Percentiles rank a stretch among this genome's conserved stretches.
Conservation (phyloP, 225 moss, liverwort and hornwort species). For the Thuidium tamariscinum region DNA sequence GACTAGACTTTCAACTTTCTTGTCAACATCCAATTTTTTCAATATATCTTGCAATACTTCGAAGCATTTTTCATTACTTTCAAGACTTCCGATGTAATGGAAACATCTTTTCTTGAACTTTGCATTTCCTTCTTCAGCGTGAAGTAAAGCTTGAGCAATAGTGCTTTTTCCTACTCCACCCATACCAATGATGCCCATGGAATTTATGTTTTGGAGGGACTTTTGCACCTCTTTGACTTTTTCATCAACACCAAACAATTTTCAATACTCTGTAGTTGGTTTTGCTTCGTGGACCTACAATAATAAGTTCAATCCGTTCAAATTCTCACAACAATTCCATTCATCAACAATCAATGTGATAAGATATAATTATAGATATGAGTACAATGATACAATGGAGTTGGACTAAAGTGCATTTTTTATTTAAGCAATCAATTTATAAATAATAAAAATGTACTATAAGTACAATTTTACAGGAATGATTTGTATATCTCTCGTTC, state of each 20-base stretch:
- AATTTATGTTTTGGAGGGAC: background rate
- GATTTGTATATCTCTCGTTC: too few relatives aligned
- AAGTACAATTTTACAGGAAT: accelerated
- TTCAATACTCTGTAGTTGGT: background rate
- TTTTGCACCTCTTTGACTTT: background rate
- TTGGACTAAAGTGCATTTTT: background rate
- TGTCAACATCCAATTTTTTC: background rate
- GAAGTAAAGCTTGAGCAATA: background rate
- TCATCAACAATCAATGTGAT: background rate
- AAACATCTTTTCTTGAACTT: background rate
- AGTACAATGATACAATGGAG: background rate
- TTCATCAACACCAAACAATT: background rate
- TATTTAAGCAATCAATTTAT: background rate
- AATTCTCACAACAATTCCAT: background rate
- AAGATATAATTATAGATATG: background rate
- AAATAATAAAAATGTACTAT: accelerated
- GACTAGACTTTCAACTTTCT: background rate
- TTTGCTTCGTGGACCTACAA: background rate
- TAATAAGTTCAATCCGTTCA: background rate
- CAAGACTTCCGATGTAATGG: background rate
- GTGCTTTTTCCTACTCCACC: background rate
- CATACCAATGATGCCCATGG: background rate
- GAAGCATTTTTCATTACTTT: background rate
- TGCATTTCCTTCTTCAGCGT: background rate
- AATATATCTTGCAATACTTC: background rate